Evolutionary conservation across 1,284 basidiomycete genomes (phyloP), one percentile per base, ranked within the genome.

Genomic region (Trichosporon ovoides): DNA sequence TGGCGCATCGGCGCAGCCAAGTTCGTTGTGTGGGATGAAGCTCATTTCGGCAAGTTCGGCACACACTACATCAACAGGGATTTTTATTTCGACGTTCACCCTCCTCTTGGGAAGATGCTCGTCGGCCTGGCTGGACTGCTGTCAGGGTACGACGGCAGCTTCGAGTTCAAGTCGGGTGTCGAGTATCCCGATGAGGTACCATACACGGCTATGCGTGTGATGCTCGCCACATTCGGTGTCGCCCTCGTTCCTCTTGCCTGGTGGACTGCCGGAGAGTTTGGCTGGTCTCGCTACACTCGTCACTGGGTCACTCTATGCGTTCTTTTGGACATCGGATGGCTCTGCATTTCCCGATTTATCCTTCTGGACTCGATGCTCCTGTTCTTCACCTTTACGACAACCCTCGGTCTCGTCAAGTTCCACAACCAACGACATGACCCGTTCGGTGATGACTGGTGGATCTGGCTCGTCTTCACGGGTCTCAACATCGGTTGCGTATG

Each of bases 11-110:
- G 95, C n/a, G 83, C 85, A 57, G 83, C 89, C 54, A 84, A 88
- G 69, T 77, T 84, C 65, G 95, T 98, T 76, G 86, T 98, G 59
- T 98, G 96, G 95, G 96, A 98, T 77, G 96, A 98, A 81, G 92
- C 92, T n/a, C 92, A 96, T 77, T 96, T 96, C 77, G 92, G 93
- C 68, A 96, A 96, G 78, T 96, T 96, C 77, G 92, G 91, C 56
- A 91, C 91, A 24, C 89, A 96, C 78, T 98, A 98, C 77, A 78
- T 83, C 69, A 82, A 82, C 68, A 79, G 81, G 53, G 77, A 79
- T 60, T 79, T 78, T 61, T 79, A 79, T 66, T 79, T 79, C 60
- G 77, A 79, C 72, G 93, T 96, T n/a, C 95, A 98, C 73, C 95
- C 95, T 2, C 95, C 95, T 0, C 83, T 98, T 35, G 95, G 96